These are phyloP conservation scores for Cercospora zeina DNA, from an alignment of 2,329 filamentous ascomycete species.

Conservation along the genomic window DNA sequence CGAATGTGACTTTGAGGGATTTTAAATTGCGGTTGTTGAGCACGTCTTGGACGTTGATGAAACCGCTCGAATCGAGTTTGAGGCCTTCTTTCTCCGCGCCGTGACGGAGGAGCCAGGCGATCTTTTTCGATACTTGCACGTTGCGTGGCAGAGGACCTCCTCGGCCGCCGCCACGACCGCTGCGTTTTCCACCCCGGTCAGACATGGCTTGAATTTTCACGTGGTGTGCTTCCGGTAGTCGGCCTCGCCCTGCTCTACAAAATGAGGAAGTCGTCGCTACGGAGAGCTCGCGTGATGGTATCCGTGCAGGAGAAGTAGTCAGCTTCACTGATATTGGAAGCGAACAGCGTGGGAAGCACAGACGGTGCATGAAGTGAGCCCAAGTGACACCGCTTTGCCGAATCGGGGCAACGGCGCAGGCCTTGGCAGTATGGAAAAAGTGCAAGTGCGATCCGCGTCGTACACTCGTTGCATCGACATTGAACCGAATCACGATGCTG, in stretches of 20 bases:
- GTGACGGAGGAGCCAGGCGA: constrained; percentile 59
- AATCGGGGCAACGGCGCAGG: not conserved
- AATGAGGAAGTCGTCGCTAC: not conserved
- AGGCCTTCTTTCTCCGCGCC: constrained; percentile 62
- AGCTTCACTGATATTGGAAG: not conserved
- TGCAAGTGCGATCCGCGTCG: not conserved
- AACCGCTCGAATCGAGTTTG: constrained; percentile 59
- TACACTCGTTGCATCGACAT: not conserved
- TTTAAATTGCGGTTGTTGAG: constrained; percentile 62
- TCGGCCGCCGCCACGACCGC: constrained; percentile 19
- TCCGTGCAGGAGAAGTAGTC: not conserved
- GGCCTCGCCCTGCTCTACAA: not conserved
- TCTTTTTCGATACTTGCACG: constrained; percentile 40
- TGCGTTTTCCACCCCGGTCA: constrained; percentile 9
- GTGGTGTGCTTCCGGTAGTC: not conserved
- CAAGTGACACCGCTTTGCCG: not conserved
- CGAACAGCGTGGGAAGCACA: not conserved
- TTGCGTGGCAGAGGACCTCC: constrained; percentile 29
- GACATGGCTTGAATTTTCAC: constrained; percentile 5
- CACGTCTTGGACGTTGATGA: constrained; percentile 60
- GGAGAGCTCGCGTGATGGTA: not conserved
- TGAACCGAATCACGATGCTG: not conserved
- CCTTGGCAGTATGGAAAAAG: not conserved
- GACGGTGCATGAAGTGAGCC: not conserved
- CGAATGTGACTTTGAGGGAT: constrained; percentile 70